Conservation (phyloP, 2,329 filamentous ascomycete species). For the Pseudonectria buxi region DNA sequence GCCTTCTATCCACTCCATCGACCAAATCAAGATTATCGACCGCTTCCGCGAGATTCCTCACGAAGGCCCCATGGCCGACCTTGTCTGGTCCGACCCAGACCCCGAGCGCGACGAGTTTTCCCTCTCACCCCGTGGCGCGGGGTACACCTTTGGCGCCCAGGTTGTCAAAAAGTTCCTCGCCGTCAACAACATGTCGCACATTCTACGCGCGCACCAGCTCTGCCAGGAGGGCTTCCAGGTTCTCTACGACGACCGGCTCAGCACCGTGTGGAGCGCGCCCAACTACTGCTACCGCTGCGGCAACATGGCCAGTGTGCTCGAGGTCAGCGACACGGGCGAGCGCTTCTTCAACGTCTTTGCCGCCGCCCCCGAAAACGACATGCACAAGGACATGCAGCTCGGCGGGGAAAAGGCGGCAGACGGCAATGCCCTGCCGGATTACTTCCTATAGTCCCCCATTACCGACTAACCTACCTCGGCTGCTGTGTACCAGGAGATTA, state of each 20-base stretch:
- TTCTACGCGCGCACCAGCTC: slow-evolving; percentile 93
- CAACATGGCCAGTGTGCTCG: slow-evolving; percentile 93
- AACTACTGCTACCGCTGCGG: slow-evolving; percentile 96
- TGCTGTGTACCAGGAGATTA: neutral
- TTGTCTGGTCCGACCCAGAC: slow-evolving; percentile 97
- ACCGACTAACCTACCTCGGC: neutral
- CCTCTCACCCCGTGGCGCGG: slow-evolving; percentile 83
- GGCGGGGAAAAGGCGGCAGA: slow-evolving; percentile 65
- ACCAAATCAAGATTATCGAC: slow-evolving; percentile 99
- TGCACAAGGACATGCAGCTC: slow-evolving; percentile 77
- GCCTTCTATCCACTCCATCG: slow-evolving; percentile 92
- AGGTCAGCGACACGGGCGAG: slow-evolving; percentile 89
- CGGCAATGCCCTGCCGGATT: slow-evolving; percentile 58
- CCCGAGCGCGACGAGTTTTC: slow-evolving; percentile 97
- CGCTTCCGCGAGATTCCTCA: slow-evolving; percentile 97
- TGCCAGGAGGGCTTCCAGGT: slow-evolving; percentile 98
- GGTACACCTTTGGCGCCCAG: slow-evolving; percentile 95
- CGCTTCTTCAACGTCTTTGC: slow-evolving; percentile 98
- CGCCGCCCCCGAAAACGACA: slow-evolving; percentile 90
- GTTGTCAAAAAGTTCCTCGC: slow-evolving; percentile 97
- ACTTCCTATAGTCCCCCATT: slow-evolving; percentile 52
- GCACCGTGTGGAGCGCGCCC: slow-evolving; percentile 96
- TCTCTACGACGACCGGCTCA: slow-evolving; percentile 87
- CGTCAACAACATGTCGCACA: slow-evolving; percentile 97
- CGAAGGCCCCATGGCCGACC: slow-evolving; percentile 98